These are phyloP conservation scores for Solanum neorickii DNA, from an alignment of 257 asterid species.

Conservation along the genomic window DNA sequence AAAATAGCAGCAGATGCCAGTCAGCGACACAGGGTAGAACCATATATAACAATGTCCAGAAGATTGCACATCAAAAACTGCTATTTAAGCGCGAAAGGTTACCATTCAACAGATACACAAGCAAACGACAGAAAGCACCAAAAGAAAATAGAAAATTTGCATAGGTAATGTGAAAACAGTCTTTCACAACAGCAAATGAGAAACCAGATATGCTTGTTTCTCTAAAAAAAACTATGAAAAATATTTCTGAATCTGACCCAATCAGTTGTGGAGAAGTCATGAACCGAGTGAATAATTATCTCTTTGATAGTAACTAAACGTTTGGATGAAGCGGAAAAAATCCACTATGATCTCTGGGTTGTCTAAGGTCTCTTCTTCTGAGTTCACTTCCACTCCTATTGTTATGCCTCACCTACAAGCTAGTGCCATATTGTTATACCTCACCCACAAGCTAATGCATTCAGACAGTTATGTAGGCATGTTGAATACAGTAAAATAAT, in stretches of 20 bases:
- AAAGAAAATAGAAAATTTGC: background rate
- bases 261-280: background rate
- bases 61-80: background rate
- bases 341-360: background rate
- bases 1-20: background rate
- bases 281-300: background rate
- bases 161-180: background rate
- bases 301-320: background rate
- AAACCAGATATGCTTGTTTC: background rate
- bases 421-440: background rate
- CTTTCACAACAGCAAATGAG: background rate
- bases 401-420: background rate
- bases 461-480: background rate
- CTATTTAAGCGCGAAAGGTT: background rate
- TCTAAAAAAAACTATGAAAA: background rate
- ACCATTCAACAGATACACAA: background rate
- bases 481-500: background rate
- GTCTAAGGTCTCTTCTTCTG: background rate
- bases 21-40: background rate
- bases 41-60: background rate
- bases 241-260: background rate
- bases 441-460: background rate
- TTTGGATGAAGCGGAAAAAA: background rate
- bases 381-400: background rate
- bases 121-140: background rate